phyloP scores from a whole-genome alignment of 2,329 filamentous ascomycete genomes.

The Sporothrix humicola region DNA sequence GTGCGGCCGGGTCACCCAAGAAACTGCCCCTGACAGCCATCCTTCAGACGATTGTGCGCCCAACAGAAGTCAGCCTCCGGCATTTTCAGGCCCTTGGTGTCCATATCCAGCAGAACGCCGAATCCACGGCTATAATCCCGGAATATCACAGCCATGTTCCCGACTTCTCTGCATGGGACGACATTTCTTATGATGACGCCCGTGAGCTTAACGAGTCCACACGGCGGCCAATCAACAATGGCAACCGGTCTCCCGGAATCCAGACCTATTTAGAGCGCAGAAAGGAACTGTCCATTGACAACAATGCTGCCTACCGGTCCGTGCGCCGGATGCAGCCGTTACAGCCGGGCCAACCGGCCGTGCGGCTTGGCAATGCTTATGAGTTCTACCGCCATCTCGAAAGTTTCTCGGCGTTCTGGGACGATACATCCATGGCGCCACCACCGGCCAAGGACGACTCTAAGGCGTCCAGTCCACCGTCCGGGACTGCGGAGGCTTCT shows the following conservation, averaged over 20 bases:
- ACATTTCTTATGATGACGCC: constrained; percentile 56
- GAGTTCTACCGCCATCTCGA: constrained; percentile 70
- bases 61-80: constrained; percentile 53
- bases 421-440: constrained; percentile 56
- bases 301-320: constrained; percentile 65
- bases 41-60: constrained; percentile 61
- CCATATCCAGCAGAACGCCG: constrained; percentile 58
- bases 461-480: constrained; percentile 27
- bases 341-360: constrained; percentile 58
- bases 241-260: constrained; percentile 61
- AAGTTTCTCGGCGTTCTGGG: constrained; percentile 64
- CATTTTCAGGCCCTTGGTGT: constrained; percentile 65
- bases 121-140: constrained; percentile 59
- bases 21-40: constrained; percentile 53
- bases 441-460: constrained; percentile 46
- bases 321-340: constrained; percentile 61
- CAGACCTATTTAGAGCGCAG: constrained; percentile 64
- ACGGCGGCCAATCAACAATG: constrained; percentile 57
- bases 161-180: constrained; percentile 59
- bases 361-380: constrained; percentile 66
- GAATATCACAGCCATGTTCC: constrained; percentile 57
- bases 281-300: constrained; percentile 61
- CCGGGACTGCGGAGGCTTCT: background rate
- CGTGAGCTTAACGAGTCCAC: constrained; percentile 56
- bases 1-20: constrained; percentile 26